Evolutionary conservation across 108 stramenopile species (phyloP).

Genomic region (Skeletonema grethae): DNA sequence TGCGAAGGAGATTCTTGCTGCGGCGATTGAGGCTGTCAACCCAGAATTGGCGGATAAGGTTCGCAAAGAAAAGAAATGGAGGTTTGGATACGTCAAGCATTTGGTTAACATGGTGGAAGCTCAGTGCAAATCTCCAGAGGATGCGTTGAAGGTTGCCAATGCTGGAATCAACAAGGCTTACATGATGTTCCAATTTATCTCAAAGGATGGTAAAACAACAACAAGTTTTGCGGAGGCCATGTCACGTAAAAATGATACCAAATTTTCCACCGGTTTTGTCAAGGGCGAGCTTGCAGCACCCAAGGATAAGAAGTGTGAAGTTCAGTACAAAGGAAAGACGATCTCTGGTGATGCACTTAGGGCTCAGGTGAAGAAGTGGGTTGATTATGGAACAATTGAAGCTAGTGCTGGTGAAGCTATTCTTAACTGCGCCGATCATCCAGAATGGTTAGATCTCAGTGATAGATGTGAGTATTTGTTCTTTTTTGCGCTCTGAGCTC

Average conservation of each 20-base stretch:
- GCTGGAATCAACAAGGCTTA: conserved; percentile 93
- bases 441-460: conserved; percentile 84
- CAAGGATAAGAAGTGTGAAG: conserved; percentile 58
- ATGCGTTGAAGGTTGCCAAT: conserved; percentile 84
- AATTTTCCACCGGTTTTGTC: conserved; percentile 87
- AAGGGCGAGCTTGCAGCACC: conserved; percentile 57
- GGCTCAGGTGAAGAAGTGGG: conserved; percentile 90
- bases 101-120: conserved; percentile 82
- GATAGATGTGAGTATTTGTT: conserved; percentile 52
- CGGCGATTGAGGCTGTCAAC: conserved; percentile 86
- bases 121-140: conserved; percentile 84
- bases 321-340: conserved; percentile 91
- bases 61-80: conserved; percentile 68
- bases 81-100: conserved; percentile 93
- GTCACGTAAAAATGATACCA: conserved; percentile 65
- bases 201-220: conserved; percentile 70
- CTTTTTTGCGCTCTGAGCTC: background rate
- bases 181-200: conserved; percentile 92
- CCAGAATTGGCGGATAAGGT: conserved; percentile 64
- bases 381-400: conserved; percentile 95
- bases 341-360: conserved; percentile 82
- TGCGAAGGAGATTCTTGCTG: conserved; percentile 86
- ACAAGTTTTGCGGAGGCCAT: conserved; percentile 84
- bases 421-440: conserved; percentile 79
- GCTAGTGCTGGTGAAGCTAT: conserved; percentile 93